Evolutionary conservation across 2,329 filamentous ascomycete species (phyloP).

Genomic region (Colletotrichum acutatum): DNA sequence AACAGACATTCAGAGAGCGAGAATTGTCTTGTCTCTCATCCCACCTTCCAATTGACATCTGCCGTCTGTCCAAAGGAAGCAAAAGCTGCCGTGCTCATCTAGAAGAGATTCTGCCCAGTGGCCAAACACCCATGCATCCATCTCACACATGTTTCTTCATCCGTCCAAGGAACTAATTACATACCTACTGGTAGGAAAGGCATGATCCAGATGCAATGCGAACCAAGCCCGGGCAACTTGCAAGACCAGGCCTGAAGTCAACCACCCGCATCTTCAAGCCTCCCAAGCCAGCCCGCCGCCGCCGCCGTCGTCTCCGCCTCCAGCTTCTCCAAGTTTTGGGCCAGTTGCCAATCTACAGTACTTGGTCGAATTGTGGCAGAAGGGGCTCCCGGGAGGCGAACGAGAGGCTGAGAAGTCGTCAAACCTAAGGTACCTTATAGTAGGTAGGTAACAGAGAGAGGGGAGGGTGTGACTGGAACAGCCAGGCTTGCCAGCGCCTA

Average conservation of each 20-base stretch:
- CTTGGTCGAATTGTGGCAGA: not conserved
- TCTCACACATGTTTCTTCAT: not conserved
- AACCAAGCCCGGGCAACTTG: not conserved
- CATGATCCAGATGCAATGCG: not conserved
- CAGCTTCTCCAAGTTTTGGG: not conserved
- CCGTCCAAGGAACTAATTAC: not conserved
- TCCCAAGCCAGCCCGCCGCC: not conserved
- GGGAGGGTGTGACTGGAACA: conserved; percentile 24
- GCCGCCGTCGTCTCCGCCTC: not conserved
- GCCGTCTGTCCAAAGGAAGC: not conserved
- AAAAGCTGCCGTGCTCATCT: not conserved
- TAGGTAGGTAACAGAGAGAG: too few relatives aligned
- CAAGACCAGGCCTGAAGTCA: not conserved
- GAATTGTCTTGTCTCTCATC: not conserved
- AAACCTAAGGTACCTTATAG: too few relatives aligned
- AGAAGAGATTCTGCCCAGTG: not conserved
- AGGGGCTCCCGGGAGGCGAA: not conserved
- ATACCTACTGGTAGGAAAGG: not conserved
- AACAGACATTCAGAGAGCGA: not conserved
- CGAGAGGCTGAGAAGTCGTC: not conserved
- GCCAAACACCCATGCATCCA: not conserved
- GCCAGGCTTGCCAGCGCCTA: not conserved
- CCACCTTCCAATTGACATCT: not conserved
- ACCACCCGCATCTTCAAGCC: not conserved
- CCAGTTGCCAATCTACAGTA: not conserved